Percentiles rank a stretch among this genome's conserved stretches.
Conservation (phyloP, 2,329 filamentous ascomycete species). For the Fusarium anguioides region DNA sequence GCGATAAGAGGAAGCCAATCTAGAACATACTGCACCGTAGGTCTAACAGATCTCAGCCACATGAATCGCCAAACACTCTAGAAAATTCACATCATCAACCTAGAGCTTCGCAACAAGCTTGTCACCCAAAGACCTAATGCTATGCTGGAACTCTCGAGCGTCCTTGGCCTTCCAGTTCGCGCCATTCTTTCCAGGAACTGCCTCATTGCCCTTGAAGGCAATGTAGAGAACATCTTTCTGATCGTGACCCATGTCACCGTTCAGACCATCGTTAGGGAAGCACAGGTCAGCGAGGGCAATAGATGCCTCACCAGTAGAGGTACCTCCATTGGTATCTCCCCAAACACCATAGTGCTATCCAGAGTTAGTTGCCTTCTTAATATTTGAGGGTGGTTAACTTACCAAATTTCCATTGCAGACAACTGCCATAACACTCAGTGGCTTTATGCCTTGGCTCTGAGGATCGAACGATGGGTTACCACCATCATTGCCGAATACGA, state of each 20-base stretch:
- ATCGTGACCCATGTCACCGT: constrained; percentile 58
- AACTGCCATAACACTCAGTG: constrained; percentile 65
- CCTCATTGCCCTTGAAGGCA: constrained; percentile 64
- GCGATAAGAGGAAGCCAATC: too few relatives aligned
- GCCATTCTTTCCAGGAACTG: constrained; percentile 62
- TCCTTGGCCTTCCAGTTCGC: constrained; percentile 63
- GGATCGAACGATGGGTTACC: constrained; percentile 54
- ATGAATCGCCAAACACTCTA: neutral
- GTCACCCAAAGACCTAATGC: neutral
- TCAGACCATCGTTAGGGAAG: constrained; percentile 59
- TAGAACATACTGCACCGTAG: too few relatives aligned
- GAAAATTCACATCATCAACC: neutral
- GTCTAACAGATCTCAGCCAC: too few relatives aligned
- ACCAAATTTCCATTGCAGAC: constrained; percentile 63
- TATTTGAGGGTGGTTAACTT: neutral
- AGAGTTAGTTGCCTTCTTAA: neutral
- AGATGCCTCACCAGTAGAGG: constrained; percentile 61
- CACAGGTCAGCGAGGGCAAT: constrained; percentile 65
- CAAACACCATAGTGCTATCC: constrained; percentile 61
- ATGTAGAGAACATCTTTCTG: constrained; percentile 69
- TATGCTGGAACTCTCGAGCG: constrained; percentile 54
- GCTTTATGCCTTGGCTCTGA: constrained; percentile 54
- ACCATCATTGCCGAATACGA: constrained; percentile 65
- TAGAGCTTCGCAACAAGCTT: neutral
- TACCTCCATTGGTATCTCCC: constrained; percentile 67